phyloP scores from a whole-genome alignment of 2,329 filamentous ascomycete genomes.

The Rhinocladiella similis region DNA sequence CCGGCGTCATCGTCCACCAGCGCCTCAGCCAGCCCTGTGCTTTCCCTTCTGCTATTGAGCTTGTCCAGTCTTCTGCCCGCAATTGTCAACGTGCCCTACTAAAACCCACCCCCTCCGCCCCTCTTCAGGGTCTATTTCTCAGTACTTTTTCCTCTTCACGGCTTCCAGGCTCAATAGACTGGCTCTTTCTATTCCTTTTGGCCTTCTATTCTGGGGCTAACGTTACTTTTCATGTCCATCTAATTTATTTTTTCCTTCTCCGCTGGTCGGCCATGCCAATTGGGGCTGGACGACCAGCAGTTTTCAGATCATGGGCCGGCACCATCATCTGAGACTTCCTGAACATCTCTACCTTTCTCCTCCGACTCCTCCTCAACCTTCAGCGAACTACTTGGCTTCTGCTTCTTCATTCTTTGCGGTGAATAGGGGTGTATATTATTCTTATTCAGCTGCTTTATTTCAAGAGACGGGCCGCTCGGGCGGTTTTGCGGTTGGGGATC shows the following conservation, averaged over 20 bases:
- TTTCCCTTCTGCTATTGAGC: not conserved
- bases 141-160: not conserved
- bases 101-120: not conserved
- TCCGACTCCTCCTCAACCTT: constrained; percentile 19
- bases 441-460: constrained; percentile 16
- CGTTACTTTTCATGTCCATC: constrained; percentile 1
- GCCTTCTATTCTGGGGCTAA: not conserved
- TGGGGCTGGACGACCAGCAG: constrained; percentile 9
- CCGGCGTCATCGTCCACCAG: no score
- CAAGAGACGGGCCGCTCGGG: constrained; percentile 22
- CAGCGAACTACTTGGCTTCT: constrained; percentile 15
- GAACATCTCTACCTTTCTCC: constrained; percentile 29
- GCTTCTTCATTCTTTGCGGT: constrained; percentile 25
- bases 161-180: not conserved
- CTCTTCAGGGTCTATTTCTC: not conserved
- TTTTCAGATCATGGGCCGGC: constrained; percentile 25
- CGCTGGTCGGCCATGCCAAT: constrained; percentile 17
- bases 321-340: constrained; percentile 28
- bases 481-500: constrained; percentile 31
- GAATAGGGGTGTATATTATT: constrained; percentile 16
- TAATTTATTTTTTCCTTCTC: constrained; percentile 1
- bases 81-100: constrained; percentile 8
- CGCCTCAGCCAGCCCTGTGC: no score
- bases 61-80: constrained; percentile 5
- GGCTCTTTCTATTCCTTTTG: not conserved